Evolutionary conservation across 192 early-diverging fungal species (phyloP), one percentile per base, ranked within the genome.

Genomic region (Rhizophagus clarus): DNA sequence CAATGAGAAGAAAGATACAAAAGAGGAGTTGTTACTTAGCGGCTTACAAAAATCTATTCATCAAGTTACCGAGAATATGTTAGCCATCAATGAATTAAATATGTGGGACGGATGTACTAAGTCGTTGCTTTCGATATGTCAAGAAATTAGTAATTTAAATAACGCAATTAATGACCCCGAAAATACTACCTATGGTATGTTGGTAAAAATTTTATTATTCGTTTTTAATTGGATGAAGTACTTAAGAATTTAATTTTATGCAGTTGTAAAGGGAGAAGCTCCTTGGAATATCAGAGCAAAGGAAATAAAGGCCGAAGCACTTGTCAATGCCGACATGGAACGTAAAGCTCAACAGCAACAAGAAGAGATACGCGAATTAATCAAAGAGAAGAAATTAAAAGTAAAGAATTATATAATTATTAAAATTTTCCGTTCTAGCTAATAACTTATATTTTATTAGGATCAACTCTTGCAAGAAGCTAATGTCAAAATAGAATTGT

Each of bases 221-320:
- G 0, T 45, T 34, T 75, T 8, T 32, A 42, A n/a, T 34, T 70
- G 28, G 4, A 22, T 14, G 62, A n/a, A 51, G 9, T 28, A 31
- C 4, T 32, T 76, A 31, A n/a, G 17, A 24, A n/a, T 42, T 4
- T 12, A 60, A 3, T 32, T 17, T 15, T 40, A 49, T 56, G 45
- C 63, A 91, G 87, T 87, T 74, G 40, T 64, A 10, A 86, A 85
- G 17, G 77, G 80, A 7, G 91, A 88, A 60, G 86, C 91, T 71
- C 95, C 96, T 26, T 97, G 97, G 97, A 81, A 91, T 61, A 84
- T 85, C 74, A 88, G 96, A 10, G 94, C 96, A n/a, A 88, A 88
- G 63, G 88, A 91, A 51, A 88, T 97, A 85, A 96, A 97, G 82
- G 89, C 88, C 0, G 91, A 93, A 63, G 92, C 95, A 64, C 86